These are phyloP conservation scores for Lactifluus volemus DNA, from an alignment of 768 basidiomycete genomes.

Conservation along the genomic window DNA sequence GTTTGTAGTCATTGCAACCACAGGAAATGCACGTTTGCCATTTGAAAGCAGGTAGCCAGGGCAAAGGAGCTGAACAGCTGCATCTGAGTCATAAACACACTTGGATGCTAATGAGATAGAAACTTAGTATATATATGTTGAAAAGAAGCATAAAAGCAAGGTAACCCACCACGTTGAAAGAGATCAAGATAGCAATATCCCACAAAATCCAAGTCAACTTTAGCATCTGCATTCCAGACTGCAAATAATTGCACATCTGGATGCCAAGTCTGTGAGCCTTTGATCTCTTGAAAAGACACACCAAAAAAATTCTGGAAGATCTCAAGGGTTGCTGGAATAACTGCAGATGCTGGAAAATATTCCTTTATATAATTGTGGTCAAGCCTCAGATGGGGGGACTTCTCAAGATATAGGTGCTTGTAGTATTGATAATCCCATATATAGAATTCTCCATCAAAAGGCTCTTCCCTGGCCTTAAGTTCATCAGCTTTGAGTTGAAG, in stretches of 20 bases:
- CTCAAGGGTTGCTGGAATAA: constrained; percentile 71
- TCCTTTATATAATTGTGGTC: constrained; percentile 79
- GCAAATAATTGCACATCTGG: constrained; percentile 80
- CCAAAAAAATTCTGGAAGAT: constrained; percentile 81
- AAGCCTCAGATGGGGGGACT: constrained; percentile 41
- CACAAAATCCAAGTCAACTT: constrained; percentile 60
- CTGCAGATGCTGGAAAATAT: constrained; percentile 80
- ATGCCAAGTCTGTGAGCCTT: constrained; percentile 68
- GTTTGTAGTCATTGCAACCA: constrained; percentile 85
- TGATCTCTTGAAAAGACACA: constrained; percentile 49
- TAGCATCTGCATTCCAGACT: constrained; percentile 76
- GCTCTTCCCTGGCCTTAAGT: constrained; percentile 46
- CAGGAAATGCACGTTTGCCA: constrained; percentile 60
- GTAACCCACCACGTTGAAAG: constrained; percentile 61
- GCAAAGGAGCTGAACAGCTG: constrained; percentile 74
- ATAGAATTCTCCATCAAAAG: constrained; percentile 66
- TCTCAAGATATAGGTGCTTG: constrained; percentile 57
- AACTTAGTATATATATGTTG: too few relatives aligned
- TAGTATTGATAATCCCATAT: constrained; percentile 83
- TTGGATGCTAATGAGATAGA: constrained; percentile 70
- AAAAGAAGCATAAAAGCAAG: background rate
- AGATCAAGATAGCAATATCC: constrained; percentile 87
- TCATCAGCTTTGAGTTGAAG: constrained; percentile 71
- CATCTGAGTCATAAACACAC: constrained; percentile 53
- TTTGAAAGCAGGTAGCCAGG: constrained; percentile 51